phyloP scores from a whole-genome alignment of 176 grass and related monocot species.

The Triticum dicoccoides region DNA sequence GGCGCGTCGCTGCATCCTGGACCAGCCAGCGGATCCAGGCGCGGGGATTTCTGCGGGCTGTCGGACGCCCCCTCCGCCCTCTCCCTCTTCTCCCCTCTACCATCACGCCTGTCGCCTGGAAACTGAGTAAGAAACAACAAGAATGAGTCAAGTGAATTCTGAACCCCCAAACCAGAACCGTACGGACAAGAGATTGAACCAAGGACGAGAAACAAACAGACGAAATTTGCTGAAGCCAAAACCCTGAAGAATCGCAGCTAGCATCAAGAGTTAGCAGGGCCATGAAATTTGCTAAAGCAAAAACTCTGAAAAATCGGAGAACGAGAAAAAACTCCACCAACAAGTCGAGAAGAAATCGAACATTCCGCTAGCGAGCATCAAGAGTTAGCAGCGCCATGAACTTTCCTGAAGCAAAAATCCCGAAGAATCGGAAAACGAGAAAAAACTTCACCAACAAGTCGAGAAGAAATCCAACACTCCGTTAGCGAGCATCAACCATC shows the following conservation, averaged over 20 bases:
- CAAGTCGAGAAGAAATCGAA: neutral
- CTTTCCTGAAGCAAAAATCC: no score
- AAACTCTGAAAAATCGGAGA: neutral
- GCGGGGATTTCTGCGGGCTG: no score
- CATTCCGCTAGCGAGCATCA: neutral
- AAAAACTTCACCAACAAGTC: neutral
- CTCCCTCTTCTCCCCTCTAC: constrained; percentile 1
- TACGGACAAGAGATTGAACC: neutral
- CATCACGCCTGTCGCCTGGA: constrained; percentile 35
- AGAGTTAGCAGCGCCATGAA: neutral
- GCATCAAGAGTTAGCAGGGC: no score
- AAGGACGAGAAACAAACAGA: no score
- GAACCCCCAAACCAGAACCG: neutral
- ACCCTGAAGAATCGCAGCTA: no score
- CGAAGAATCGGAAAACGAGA: neutral
- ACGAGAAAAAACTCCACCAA: neutral
- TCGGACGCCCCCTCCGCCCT: neutral
- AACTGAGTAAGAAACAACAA: neutral
- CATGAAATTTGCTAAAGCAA: no score
- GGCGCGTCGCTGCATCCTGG: no score
- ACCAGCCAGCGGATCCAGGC: no score
- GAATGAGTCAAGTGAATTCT: neutral
- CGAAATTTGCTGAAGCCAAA: no score
- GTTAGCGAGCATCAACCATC: neutral
- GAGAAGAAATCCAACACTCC: neutral